A percentile compares a stretch with the other conserved stretches of the same genome.
Conservation (phyloP, 176 grass and related monocot genomes). For the Eremochloa ophiuroides region DNA sequence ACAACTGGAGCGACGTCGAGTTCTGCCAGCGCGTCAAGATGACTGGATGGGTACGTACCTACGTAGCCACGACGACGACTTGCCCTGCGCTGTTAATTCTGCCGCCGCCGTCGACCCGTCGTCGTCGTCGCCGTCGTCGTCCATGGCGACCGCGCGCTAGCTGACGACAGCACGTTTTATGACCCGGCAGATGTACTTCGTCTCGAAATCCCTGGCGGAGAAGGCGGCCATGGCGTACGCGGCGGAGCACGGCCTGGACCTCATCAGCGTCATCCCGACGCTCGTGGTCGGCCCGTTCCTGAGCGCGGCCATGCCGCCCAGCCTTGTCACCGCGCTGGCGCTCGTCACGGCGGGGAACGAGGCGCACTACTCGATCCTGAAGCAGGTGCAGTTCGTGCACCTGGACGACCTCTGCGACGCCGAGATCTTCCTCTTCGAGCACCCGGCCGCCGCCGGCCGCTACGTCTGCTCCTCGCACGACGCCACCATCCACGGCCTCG, state of each 20-base stretch:
- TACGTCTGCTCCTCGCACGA: constrained; percentile 89
- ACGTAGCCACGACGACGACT: too few relatives aligned
- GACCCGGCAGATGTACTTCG: constrained; percentile 74
- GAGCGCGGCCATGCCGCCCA: constrained; percentile 71
- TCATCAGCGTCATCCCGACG: constrained; percentile 83
- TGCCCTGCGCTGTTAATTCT: too few relatives aligned
- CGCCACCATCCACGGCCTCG: constrained; percentile 71
- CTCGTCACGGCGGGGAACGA: constrained; percentile 73
- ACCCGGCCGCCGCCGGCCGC: constrained; percentile 51
- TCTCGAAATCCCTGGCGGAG: constrained; percentile 76
- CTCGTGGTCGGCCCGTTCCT: constrained; percentile 89
- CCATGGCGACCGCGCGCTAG: not conserved
- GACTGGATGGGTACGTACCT: constrained; percentile 88
- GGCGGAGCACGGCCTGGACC: constrained; percentile 48
- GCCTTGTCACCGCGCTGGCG: constrained; percentile 71
- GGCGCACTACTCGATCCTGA: constrained; percentile 75
- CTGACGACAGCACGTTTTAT: not conserved
- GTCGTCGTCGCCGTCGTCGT: too few relatives aligned
- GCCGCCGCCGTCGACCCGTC: too few relatives aligned
- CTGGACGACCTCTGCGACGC: constrained; percentile 86
- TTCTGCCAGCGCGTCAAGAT: constrained; percentile 87
- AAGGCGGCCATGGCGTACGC: constrained; percentile 79
- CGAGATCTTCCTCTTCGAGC: constrained; percentile 75
- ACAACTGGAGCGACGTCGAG: constrained; percentile 75
- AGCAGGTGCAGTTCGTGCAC: constrained; percentile 72